Percentiles rank a stretch among this genome's conserved stretches.
Evolutionary conservation across 192 early-diverging fungal species (phyloP).

Genomic region (Dissophora ornata): DNA sequence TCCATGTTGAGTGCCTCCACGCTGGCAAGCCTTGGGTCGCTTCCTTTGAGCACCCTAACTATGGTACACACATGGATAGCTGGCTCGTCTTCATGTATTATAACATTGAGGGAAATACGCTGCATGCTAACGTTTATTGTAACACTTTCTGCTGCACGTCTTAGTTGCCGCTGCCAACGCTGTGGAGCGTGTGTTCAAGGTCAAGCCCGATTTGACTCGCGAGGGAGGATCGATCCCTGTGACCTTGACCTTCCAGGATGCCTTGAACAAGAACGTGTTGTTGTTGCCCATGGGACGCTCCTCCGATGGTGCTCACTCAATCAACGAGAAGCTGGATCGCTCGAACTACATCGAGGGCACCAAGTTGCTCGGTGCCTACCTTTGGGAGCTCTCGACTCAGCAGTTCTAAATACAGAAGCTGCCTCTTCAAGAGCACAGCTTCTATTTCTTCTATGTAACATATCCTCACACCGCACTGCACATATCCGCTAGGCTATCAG

Average conservation of each 20-base stretch:
- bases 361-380: conserved; percentile 91
- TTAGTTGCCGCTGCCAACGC: conserved; percentile 89
- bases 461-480: too few species aligned
- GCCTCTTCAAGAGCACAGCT: too few species aligned
- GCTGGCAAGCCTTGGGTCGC: conserved; percentile 93
- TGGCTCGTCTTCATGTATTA: too few species aligned
- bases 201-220: conserved; percentile 95
- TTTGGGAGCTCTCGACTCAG: conserved; percentile 82
- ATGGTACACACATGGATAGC: too few species aligned
- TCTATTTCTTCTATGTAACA: too few species aligned
- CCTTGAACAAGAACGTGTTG: conserved; percentile 88
- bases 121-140: too few species aligned
- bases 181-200: conserved; percentile 90
- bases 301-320: conserved; percentile 90
- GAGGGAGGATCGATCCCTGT: conserved; percentile 99
- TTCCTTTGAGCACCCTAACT: conserved; percentile 93
- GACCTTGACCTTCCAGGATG: conserved; percentile 97
- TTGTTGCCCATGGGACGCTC: conserved; percentile 94
- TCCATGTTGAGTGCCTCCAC: conserved; percentile 79
- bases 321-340: conserved; percentile 95
- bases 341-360: conserved; percentile 96
- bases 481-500: too few species aligned
- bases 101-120: too few species aligned
- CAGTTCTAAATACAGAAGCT: conserved; percentile 18
- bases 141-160: too few species aligned